phyloP scores from a whole-genome alignment of 345 rosid genomes.

The Syzygium grande region DNA sequence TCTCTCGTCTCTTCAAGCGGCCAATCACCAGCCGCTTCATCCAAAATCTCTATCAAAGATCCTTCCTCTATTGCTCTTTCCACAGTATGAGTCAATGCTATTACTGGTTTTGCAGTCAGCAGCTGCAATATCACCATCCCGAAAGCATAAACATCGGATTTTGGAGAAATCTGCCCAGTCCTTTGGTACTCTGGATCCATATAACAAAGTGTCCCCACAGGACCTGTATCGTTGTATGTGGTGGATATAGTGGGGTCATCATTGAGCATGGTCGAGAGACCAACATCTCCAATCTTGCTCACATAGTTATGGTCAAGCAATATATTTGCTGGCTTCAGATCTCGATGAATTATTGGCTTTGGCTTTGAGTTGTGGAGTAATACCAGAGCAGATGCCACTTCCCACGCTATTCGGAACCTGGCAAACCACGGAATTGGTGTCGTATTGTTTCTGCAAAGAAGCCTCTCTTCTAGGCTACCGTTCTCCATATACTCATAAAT shows the following conservation, averaged over 20 bases:
- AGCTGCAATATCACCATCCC: slow-evolving; percentile 82
- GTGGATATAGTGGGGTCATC: slow-evolving; percentile 25
- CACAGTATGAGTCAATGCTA: slow-evolving; percentile 51
- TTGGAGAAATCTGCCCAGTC: slow-evolving; percentile 62
- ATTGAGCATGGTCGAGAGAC: slow-evolving; percentile 58
- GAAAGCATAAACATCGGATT: slow-evolving; percentile 76
- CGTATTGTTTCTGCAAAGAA: slow-evolving; percentile 31
- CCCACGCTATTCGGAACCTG: slow-evolving; percentile 77
- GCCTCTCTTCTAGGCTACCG: slow-evolving; percentile 74
- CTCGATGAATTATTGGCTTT: slow-evolving; percentile 71
- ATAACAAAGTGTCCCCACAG: slow-evolving; percentile 76
- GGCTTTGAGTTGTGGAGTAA: slow-evolving; percentile 83
- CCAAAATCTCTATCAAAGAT: slow-evolving; percentile 40
- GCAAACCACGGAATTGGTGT: slow-evolving; percentile 76
- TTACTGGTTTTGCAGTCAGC: slow-evolving; percentile 70
- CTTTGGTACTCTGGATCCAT: slow-evolving; percentile 92
- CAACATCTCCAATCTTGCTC: slow-evolving; percentile 94
- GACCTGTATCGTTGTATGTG: slow-evolving; percentile 44
- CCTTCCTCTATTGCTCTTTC: slow-evolving; percentile 51
- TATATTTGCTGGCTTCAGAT: slow-evolving; percentile 87
- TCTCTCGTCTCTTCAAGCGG: slow-evolving; percentile 64
- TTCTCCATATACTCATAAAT: slow-evolving; percentile 86
- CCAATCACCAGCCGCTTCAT: slow-evolving; percentile 70
- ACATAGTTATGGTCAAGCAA: slow-evolving; percentile 67
- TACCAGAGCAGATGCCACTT: slow-evolving; percentile 74